Base-by-base conservation (phyloP, 495 filamentous ascomycete genomes). In the Trichoderma reesei region DNA sequence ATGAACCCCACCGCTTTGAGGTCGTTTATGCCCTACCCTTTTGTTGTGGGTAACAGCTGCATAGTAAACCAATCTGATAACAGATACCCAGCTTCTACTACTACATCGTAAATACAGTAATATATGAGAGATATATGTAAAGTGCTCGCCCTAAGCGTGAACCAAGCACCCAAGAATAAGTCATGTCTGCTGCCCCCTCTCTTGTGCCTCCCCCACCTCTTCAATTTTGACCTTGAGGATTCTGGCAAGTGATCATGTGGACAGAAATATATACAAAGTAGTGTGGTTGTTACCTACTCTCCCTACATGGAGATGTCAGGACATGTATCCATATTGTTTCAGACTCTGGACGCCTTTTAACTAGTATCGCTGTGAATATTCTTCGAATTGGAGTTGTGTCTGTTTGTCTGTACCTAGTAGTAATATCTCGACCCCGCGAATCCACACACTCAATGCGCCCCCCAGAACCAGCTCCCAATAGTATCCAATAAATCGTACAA, bases 301-400 rank as follows among this genome's bases (percentile, higher is more conserved):
- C 44, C 44, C 6, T 48, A 48, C 44, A 48, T 48, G n/a, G 18
- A 26, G 20, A 48, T 48, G 8, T 48, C 26, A 26, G 1, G 26
- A 26, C 26, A 26, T 26, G 26, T 26, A 26, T 26, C 26, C 26
- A 1, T 26, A 26, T 1, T 26, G 26, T 26, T 26, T 26, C 26
- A 26, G 26, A 26, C 26, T 26, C 26, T 26, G 26, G 26, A 26
- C 26, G 26, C 26, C 26, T 26, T 26, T 26, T 26, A 1, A 26
- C 26, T 26, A 26, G 26, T 26, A 26, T 26, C 26, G 26, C 26
- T 26, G 26, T 26, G 26, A 26, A 26, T 26, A 26, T 26, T 41
- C 37, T 60, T 31, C 37, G 38, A 33, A 60, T 60, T 61, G 59
- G 59, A 61, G 59, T 61, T 61, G 36, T 38, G 36, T 61, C 59